Base-by-base conservation (phyloP, 2,329 filamentous ascomycete genomes). In the Phyllosticta citrichinensis region DNA sequence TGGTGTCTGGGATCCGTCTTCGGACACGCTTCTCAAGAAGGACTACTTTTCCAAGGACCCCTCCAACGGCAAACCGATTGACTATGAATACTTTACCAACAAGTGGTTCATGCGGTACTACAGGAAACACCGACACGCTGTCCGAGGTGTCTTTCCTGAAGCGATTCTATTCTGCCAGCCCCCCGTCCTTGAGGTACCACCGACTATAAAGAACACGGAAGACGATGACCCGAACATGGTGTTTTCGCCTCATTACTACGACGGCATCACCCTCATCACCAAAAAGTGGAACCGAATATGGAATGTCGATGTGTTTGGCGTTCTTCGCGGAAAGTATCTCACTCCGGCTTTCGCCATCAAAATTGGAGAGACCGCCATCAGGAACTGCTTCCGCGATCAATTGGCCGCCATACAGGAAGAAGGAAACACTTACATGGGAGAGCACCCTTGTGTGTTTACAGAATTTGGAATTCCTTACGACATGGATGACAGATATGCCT, bases 381-480 rank as follows among this genome's bases (percentile, higher is more conserved):
- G 94, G 59, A 97, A 97, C 69, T 97, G 90, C 72, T 87, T 99
- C 74, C 84, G 84, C 52, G 89, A 97, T 65, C 94, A 99, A 70
- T 81, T 99, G 40, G 84, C 84, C 5, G 87, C 87, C 0, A 88
- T 99, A 58, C 83, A 86, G 56, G 82, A 95, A 65, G 94, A 99
- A 74, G 95, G 93, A 0, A 76, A 88, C n/a, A 87, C 96, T 60
- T 86, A 91, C 62, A 90, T 91, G 79, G 94, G 94, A 20, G 85
- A 88, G 22, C 92, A 95, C 67, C 94, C 94, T 0, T 91, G 91
- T 67, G 76, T 99, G 4, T 85, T 97, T 73, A 95, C 91, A 0
- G 94, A 99, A 71, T 97, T 97, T 68, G 94, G 94, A 8, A 97
- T 99, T 62, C 94, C 94, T 0, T 99, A 96, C 71, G 94, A 99